Conservation (phyloP, 2,329 filamentous ascomycete species). For the Botrytis galanthina region DNA sequence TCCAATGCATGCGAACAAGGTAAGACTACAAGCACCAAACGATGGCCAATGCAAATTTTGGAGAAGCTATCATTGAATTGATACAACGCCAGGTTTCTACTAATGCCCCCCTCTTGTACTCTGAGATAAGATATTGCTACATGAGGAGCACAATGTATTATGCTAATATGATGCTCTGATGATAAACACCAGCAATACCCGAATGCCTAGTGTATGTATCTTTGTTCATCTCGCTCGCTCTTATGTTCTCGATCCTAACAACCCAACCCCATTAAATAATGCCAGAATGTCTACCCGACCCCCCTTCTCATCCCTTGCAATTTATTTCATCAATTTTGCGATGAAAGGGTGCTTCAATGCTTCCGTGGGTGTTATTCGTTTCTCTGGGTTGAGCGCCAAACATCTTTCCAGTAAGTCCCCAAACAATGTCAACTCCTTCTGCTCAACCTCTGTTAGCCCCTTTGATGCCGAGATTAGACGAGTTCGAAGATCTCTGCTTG, state of each 20-base stretch:
- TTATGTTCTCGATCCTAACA: neutral
- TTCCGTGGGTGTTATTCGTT: constrained; percentile 81
- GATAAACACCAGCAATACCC: neutral
- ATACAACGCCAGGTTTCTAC: neutral
- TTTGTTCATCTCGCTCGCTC: neutral
- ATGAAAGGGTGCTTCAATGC: constrained; percentile 91
- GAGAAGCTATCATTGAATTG: neutral
- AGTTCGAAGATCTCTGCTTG: constrained; percentile 77
- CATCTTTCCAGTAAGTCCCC: constrained; percentile 86
- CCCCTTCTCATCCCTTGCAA: neutral
- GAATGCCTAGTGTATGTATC: neutral
- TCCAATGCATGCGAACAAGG: neutral
- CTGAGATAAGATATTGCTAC: neutral
- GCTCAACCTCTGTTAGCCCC: constrained; percentile 70
- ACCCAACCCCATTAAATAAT: neutral
- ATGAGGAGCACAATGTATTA: neutral
- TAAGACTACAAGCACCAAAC: neutral
- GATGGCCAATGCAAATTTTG: too few relatives aligned
- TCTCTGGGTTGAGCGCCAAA: constrained; percentile 85
- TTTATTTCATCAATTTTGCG: constrained; percentile 24
- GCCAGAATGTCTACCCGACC: neutral
- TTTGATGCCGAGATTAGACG: constrained; percentile 72
- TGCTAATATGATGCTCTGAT: neutral
- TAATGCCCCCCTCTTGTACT: neutral
- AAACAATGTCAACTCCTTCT: constrained; percentile 77